Evolutionary conservation across 176 grass and related monocot species (phyloP).

Genomic region (Puccinellia tenuiflora): DNA sequence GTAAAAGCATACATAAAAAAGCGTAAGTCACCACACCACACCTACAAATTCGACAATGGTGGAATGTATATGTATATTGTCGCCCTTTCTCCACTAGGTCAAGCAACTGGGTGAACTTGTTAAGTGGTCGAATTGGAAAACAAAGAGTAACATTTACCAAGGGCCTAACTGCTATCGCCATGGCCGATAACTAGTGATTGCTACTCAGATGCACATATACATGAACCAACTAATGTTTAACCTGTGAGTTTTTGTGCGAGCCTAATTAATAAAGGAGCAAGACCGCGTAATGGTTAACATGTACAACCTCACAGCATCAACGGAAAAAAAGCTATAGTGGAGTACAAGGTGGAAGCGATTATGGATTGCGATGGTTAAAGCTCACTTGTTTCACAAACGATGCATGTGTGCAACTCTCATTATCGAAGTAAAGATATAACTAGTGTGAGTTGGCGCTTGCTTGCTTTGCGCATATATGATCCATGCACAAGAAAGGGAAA

Average conservation of each 20-base stretch:
- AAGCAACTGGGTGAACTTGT: neutral
- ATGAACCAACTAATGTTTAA: neutral
- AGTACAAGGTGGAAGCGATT: neutral
- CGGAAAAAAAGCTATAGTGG: neutral
- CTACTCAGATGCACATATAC: neutral
- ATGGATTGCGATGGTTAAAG: neutral
- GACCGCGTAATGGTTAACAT: neutral
- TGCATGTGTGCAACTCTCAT: neutral
- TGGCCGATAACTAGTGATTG: neutral
- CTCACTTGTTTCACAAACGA: neutral
- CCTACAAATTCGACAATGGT: too few species aligned
- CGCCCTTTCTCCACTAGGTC: neutral
- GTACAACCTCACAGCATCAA: neutral
- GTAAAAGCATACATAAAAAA: too few species aligned
- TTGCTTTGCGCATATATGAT: neutral
- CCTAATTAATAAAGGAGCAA: neutral
- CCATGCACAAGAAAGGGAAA: constrained; percentile 30
- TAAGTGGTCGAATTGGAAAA: neutral
- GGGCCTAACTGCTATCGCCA: neutral
- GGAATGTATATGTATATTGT: too few species aligned
- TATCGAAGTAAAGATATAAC: neutral
- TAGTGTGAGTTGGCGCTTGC: neutral
- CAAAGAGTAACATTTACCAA: neutral
- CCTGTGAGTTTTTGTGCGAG: too few species aligned
- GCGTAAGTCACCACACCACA: too few species aligned